These are phyloP conservation scores for Podospora didyma DNA, from an alignment of 495 filamentous ascomycete genomes.

Conservation along the genomic window DNA sequence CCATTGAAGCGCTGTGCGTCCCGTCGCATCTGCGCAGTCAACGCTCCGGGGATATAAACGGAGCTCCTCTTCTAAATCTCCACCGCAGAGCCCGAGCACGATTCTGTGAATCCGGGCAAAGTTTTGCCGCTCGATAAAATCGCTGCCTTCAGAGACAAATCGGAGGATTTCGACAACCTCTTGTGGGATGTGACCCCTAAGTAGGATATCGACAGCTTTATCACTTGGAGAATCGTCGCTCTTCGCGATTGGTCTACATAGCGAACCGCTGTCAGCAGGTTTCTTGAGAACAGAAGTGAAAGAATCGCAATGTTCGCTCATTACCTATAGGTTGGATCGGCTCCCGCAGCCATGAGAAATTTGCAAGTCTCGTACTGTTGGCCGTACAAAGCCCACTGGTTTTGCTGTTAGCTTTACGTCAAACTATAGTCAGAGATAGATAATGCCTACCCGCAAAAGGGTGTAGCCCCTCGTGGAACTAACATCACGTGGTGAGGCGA, in stretches of 20 bases:
- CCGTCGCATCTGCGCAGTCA: neutral
- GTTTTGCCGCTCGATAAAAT: neutral
- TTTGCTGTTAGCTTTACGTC: neutral
- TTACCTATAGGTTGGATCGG: neutral
- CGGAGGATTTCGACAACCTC: neutral
- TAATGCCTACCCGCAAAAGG: neutral
- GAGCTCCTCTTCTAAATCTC: neutral
- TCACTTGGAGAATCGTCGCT: neutral
- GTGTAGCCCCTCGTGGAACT: neutral
- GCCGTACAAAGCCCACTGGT: neutral
- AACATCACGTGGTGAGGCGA: neutral
- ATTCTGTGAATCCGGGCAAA: neutral
- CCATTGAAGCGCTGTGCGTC: conserved; percentile 6
- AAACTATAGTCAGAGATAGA: neutral
- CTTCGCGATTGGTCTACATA: neutral
- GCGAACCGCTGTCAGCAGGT: neutral
- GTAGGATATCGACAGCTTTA: neutral
- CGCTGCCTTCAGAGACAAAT: neutral
- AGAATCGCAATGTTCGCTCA: neutral
- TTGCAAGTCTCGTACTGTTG: conserved; percentile 1
- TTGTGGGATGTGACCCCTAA: neutral
- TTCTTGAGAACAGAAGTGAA: neutral
- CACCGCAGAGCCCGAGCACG: neutral
- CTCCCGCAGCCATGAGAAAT: neutral
- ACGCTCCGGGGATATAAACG: neutral